Percentiles rank a stretch among this genome's conserved stretches.
Evolutionary conservation across 441 rosid genomes (phyloP).

Genomic region (Gossypium davidsonii): DNA sequence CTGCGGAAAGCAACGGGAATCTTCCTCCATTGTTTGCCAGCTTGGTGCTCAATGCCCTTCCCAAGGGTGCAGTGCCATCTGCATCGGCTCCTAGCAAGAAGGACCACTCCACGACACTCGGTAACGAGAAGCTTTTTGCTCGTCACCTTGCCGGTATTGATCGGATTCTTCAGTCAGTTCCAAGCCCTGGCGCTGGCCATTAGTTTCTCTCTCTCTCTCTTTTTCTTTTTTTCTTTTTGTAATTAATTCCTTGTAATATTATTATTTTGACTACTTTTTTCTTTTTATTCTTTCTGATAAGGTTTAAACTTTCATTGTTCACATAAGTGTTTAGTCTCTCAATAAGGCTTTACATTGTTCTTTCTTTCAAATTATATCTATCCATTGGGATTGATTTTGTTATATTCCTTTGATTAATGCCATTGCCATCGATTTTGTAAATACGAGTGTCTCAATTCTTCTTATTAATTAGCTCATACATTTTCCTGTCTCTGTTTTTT

Average conservation of each 20-base stretch:
- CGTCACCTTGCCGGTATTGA: constrained; percentile 49
- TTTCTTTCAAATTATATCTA: neutral
- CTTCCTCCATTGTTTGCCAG: constrained; percentile 30
- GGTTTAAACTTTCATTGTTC: neutral
- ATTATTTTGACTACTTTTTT: neutral
- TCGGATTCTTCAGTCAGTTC: constrained; percentile 62
- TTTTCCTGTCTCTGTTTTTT: neutral
- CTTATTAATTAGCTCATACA: neutral
- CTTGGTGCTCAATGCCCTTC: constrained; percentile 42
- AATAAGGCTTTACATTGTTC: neutral
- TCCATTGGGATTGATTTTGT: neutral
- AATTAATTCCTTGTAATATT: neutral
- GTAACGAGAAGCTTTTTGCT: constrained; percentile 37
- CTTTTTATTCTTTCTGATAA: neutral
- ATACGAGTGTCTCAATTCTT: neutral
- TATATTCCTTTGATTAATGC: neutral
- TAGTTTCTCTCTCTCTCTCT: neutral
- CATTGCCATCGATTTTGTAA: neutral
- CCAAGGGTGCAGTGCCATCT: constrained; percentile 50
- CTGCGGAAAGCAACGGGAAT: constrained; percentile 5
- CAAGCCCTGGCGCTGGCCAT: constrained; percentile 80
- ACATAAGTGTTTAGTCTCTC: neutral
- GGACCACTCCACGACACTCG: constrained; percentile 42
- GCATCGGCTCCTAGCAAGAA: constrained; percentile 59
- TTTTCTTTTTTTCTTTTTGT: neutral